Evolutionary conservation across 208 protist species (phyloP), one percentile per base, ranked within the genome.

Genomic region (Acanthamoeba pearcei): DNA sequence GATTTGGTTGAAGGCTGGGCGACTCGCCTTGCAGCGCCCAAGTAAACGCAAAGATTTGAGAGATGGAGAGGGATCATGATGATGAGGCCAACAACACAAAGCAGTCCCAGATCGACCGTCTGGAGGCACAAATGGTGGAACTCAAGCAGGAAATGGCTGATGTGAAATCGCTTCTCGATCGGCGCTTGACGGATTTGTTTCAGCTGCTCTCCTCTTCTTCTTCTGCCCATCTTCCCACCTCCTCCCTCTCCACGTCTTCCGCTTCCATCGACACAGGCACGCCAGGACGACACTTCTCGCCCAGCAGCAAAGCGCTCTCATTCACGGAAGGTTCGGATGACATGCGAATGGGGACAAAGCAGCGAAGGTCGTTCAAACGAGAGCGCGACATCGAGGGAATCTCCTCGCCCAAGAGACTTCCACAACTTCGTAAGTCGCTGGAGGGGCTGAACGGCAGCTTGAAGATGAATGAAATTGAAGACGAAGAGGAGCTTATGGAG

Each of bases 121-220:
- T 86, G 10, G 78, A 86, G n/a, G 8, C 46, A 17, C 78, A 86
- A 32, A 86, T 86, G 78, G 12, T 57, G 0, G 78, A 86, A 27
- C 78, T 86, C 5, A 86, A 35, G 78, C 49, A 86, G 13, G 78
- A 86, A 27, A 27, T 86, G 38, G 19, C 15, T 5, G 78, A 86
- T 17, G 46, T 86, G 19, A 53, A 60, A 60, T 60, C 49, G 24
- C 19, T 60, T 27, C 38, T 86, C 38, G 78, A 86, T n/a, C 38
- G 78, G n/a, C 78, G 78, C 49, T 60, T 86, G 17, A 60, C 78
- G 10, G 78, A 86, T 60, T 60, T 86, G n/a, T 86, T 86, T 35
- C 5, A 86, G 1, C 78, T 86, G 13, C 17, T 86, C 13, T 60
- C 78, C 38, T 60, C 49, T 22, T 24, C 78, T 24, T 5, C 78